Evolutionary conservation across 192 early-diverging fungal genomes (phyloP).

Genomic region (Thamnidium elegans): DNA sequence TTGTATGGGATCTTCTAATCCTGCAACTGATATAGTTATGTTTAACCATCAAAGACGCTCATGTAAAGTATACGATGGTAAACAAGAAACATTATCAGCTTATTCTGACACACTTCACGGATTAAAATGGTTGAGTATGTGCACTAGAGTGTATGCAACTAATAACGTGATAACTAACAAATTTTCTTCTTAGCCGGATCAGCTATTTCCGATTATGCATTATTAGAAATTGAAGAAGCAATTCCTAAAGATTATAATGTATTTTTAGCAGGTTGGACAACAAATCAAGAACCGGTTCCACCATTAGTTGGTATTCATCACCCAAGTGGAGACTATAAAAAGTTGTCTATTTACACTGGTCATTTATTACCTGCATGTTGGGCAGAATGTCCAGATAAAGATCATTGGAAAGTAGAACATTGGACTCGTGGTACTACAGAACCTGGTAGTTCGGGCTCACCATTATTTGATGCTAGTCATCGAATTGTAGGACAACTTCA

Average conservation of each 20-base stretch:
- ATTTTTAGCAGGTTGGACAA: constrained; percentile 44
- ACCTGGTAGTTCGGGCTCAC: constrained; percentile 44
- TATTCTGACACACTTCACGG: constrained; percentile 42
- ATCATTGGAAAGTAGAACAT: constrained; percentile 42
- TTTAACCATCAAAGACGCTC: constrained; percentile 43
- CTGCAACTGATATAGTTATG: constrained; percentile 42
- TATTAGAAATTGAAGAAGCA: constrained; percentile 41
- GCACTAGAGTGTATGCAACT: background rate
- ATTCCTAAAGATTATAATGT: constrained; percentile 44
- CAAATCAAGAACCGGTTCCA: constrained; percentile 3
- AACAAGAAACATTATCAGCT: constrained; percentile 1
- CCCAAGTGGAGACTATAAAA: constrained; percentile 46
- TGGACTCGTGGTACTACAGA: constrained; percentile 46
- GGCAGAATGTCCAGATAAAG: constrained; percentile 37
- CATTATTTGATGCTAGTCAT: constrained; percentile 41
- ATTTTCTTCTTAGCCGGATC: constrained; percentile 23
- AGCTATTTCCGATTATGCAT: constrained; percentile 33
- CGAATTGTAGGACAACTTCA: constrained; percentile 47
- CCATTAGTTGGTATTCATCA: constrained; percentile 47
- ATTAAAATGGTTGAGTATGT: constrained; percentile 31
- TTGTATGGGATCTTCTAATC: constrained; percentile 36
- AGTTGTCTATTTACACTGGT: constrained; percentile 44
- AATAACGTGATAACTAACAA: no score
- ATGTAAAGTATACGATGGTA: constrained; percentile 24
- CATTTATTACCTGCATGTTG: constrained; percentile 35